phyloP scores from a whole-genome alignment of 2,329 filamentous ascomycete species.

The Talaromyces marneffei region DNA sequence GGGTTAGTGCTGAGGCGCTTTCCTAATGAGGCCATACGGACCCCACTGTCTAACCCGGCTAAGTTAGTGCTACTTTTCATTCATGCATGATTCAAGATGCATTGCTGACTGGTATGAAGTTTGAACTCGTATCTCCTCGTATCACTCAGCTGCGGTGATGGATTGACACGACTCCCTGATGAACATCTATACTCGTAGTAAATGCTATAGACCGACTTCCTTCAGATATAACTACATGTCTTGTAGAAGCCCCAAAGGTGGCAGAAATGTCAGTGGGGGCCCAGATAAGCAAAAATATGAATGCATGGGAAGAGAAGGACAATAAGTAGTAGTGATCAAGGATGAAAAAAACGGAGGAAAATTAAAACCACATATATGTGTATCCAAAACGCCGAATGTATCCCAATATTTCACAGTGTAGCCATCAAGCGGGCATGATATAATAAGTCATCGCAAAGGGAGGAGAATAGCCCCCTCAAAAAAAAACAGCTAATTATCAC shows the following conservation, averaged over 20 bases:
- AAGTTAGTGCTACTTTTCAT: background rate
- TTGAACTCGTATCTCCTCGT: background rate
- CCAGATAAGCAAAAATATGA: background rate
- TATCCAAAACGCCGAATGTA: slow-evolving; percentile 10
- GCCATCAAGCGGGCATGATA: slow-evolving; percentile 1
- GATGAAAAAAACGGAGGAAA: background rate
- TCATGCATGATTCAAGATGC: background rate
- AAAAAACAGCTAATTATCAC: slow-evolving; percentile 32
- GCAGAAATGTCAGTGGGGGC: background rate
- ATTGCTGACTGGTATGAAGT: background rate
- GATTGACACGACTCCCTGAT: background rate
- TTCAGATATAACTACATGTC: background rate
- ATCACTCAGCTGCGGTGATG: background rate
- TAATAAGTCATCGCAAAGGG: slow-evolving; percentile 6
- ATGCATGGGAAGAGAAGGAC: background rate
- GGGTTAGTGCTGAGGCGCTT: background rate
- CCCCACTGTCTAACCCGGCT: background rate
- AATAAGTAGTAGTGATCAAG: background rate
- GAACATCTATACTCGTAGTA: background rate
- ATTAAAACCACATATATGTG: background rate
- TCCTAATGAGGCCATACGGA: background rate
- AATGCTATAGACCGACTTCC: background rate
- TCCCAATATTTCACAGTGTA: slow-evolving; percentile 5
- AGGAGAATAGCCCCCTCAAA: background rate
- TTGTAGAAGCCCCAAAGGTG: background rate